phyloP scores from a whole-genome alignment of 2,329 filamentous ascomycete genomes.

The Teratosphaeria gauchensis region DNA sequence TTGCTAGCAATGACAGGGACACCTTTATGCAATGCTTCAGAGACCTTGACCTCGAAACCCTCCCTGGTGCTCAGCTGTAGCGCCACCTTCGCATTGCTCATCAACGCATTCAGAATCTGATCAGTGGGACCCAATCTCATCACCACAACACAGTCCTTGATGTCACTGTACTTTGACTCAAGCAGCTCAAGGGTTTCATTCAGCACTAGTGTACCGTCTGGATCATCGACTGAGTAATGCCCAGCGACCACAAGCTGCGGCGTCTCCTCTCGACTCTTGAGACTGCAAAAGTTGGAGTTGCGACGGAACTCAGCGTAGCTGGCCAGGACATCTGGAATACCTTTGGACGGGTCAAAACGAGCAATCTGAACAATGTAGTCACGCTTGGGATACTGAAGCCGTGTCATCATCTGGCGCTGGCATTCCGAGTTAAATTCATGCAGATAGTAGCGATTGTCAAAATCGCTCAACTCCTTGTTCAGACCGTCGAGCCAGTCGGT shows the following conservation, averaged over 20 bases:
- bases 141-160: constrained; percentile 54
- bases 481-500: constrained; percentile 79
- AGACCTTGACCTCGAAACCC: constrained; percentile 81
- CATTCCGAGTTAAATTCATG: constrained; percentile 61
- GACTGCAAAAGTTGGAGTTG: constrained; percentile 41
- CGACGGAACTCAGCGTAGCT: constrained; percentile 64
- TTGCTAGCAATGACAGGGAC: constrained; percentile 66
- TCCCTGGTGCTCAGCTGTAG: constrained; percentile 74
- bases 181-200: constrained; percentile 62
- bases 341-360: constrained; percentile 75
- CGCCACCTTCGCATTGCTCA: constrained; percentile 62
- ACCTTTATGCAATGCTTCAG: constrained; percentile 71
- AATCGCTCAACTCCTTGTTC: constrained; percentile 63
- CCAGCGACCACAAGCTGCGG: constrained; percentile 71
- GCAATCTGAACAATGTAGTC: constrained; percentile 73
- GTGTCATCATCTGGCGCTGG: constrained; percentile 49
- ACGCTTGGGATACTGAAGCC: constrained; percentile 49
- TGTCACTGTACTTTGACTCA: constrained; percentile 50
- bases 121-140: constrained; percentile 71
- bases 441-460: constrained; percentile 64
- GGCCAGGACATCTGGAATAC: constrained; percentile 66
- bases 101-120: constrained; percentile 67
- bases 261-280: constrained; percentile 38
- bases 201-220: constrained; percentile 63
- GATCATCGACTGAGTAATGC: constrained; percentile 72